These are phyloP conservation scores for Microbotryomycetes sp. DNA, from an alignment of 1,284 basidiomycete species.

Conservation along the genomic window DNA sequence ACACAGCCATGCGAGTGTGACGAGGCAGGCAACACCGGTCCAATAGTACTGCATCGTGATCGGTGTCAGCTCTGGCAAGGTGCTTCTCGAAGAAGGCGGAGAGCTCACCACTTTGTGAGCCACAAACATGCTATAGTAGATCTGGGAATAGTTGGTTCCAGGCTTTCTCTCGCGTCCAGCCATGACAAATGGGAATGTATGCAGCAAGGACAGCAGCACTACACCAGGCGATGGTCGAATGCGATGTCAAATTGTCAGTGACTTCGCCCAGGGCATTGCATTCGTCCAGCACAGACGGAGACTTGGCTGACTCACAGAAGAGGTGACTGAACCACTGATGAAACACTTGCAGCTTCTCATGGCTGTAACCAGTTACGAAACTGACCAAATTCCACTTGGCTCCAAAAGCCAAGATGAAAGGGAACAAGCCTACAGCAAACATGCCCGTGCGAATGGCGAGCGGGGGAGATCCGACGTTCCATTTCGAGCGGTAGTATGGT, in stretches of 20 bases:
- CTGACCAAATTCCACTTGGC: conserved; percentile 47
- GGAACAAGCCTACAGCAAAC: conserved; percentile 31
- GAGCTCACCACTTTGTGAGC: conserved; percentile 21
- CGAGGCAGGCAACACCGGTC: conserved; percentile 45
- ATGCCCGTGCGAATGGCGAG: conserved; percentile 43
- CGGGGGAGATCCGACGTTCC: conserved; percentile 44
- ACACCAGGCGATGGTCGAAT: conserved; percentile 4
- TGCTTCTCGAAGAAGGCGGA: neutral
- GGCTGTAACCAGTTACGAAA: conserved; percentile 46
- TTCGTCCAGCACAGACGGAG: conserved; percentile 38
- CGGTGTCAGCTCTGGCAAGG: neutral
- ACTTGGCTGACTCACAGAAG: conserved; percentile 42
- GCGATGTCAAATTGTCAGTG: no score
- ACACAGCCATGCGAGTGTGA: conserved; percentile 43
- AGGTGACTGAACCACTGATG: conserved; percentile 46
- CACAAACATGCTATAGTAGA: conserved; percentile 28
- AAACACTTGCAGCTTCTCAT: conserved; percentile 47
- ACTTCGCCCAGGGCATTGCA: neutral
- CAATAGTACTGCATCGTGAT: conserved; percentile 39
- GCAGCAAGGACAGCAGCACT: conserved; percentile 29
- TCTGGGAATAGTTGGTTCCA: conserved; percentile 27
- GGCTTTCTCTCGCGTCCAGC: conserved; percentile 28
- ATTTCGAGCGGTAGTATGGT: conserved; percentile 44
- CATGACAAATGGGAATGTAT: conserved; percentile 35
- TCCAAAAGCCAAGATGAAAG: conserved; percentile 40